Conservation (phyloP, 768 basidiomycete species). For the Dentipellis sp. region DNA sequence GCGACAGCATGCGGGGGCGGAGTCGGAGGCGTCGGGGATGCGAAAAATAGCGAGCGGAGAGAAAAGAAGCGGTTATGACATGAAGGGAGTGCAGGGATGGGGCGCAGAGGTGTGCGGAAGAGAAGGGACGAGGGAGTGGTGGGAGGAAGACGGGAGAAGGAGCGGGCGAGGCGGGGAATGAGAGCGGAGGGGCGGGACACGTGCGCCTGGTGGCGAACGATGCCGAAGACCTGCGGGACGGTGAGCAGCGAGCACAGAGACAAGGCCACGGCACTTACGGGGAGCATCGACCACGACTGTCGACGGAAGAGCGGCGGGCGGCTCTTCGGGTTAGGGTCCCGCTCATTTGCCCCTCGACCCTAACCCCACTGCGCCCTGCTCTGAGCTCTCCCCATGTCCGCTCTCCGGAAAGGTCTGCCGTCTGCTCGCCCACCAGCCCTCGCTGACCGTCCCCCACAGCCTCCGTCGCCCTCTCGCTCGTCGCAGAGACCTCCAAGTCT, state of each 20-base stretch:
- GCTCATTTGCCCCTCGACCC: neutral
- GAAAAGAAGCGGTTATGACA: neutral
- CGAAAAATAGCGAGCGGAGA: constrained; percentile 7
- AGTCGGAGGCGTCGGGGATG: constrained; percentile 4
- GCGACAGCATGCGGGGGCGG: constrained; percentile 62
- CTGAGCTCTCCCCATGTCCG: neutral
- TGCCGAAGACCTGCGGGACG: constrained; percentile 26
- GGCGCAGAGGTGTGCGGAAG: constrained; percentile 1
- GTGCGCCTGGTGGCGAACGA: constrained; percentile 24
- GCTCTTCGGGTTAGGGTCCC: neutral
- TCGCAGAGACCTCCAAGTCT: constrained; percentile 18
- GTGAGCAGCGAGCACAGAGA: constrained; percentile 13
- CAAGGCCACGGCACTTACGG: constrained; percentile 10
- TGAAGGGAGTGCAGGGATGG: neutral
- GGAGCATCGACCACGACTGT: neutral
- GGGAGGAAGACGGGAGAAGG: constrained; percentile 14
- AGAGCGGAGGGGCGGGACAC: constrained; percentile 26
- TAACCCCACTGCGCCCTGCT: constrained; percentile 1
- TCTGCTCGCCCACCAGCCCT: constrained; percentile 21
- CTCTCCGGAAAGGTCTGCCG: neutral
- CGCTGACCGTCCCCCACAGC: constrained; percentile 24
- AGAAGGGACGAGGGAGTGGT: constrained; percentile 1
- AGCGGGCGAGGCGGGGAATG: constrained; percentile 15
- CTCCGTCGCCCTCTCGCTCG: constrained; percentile 5
- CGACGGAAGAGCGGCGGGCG: neutral